Base-by-base conservation (phyloP, 164 flowering plant species). In the Piper longum region DNA sequence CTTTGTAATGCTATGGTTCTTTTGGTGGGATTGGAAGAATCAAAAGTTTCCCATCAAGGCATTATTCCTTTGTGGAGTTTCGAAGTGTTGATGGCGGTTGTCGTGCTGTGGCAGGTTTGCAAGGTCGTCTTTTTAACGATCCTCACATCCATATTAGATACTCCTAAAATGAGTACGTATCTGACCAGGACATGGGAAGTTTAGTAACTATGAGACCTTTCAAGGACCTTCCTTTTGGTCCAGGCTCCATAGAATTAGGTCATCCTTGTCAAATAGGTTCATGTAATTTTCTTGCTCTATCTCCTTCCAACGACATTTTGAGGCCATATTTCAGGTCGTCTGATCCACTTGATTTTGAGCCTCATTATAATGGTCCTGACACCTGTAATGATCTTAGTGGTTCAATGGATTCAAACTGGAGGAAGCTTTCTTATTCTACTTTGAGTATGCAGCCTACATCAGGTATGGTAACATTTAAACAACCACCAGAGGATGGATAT, bases 401-500 rank as follows among this genome's bases (percentile, higher is more conserved):
- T 42, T 61, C 72, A 43, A 57, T 72, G 70, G 82, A 70, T 48
- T 64, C 84, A 58, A 82, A 73, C 65, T 77, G 89, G 89, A 84
- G 87, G 73, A 79, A 83, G 73, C 72, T 67, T 41, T 87, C 89
- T 68, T 81, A 95, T 45, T 72, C 91, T 19, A n/a, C n/a, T n/a
- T 48, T 71, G 60, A 85, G 84, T n/a, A 55, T 83, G 57, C 79
- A 76, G 11, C 76, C 85, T 68, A 62, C 86, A 68, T 45, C 52
- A 48, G 62, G 62, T 43, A 64, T 73, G 66, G 75, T 81, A 60
- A 75, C 80, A 59, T 62, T 77, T 3, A 16, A 66, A 51, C 79
- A 82, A 62, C 74, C 80, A 13, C 67, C 78, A 42, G 85, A 90
- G 95, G 95, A 89, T 75, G 86, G 77, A 26, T 75, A 76, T 70